These are phyloP conservation scores for Yamadazyma endophytica DNA, from an alignment of 805 yeast genomes.

Conservation along the genomic window DNA sequence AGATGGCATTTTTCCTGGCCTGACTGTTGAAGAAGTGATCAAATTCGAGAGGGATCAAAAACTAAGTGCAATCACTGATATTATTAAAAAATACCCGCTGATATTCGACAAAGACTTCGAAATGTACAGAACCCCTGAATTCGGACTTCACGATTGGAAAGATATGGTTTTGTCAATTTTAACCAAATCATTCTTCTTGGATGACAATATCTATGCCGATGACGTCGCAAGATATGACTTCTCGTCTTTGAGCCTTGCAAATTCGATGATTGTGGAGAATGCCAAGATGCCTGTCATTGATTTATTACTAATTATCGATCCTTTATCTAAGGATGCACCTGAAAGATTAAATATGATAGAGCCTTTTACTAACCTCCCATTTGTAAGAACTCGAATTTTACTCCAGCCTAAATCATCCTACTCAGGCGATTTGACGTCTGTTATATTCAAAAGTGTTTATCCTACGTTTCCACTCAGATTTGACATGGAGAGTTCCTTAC, in stretches of 20 bases:
- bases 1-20: slow-evolving; percentile 14
- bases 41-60: slow-evolving; percentile 48
- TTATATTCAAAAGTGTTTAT: slow-evolving; percentile 48
- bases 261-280: slow-evolving; percentile 22
- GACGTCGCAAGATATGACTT: slow-evolving; percentile 48
- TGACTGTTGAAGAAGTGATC: slow-evolving; percentile 34
- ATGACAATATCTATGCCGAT: slow-evolving; percentile 36
- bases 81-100: slow-evolving; percentile 24
- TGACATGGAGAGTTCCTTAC: slow-evolving; percentile 11
- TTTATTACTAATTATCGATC: slow-evolving; percentile 63
- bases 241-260: slow-evolving; percentile 22
- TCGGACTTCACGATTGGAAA: slow-evolving; percentile 34
- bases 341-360: slow-evolving; percentile 45
- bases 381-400: slow-evolving; percentile 50
- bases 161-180: slow-evolving; percentile 43
- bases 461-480: slow-evolving; percentile 30
- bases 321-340: slow-evolving; percentile 68
- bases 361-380: slow-evolving; percentile 40
- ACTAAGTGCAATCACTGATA: slow-evolving; percentile 25
- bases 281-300: slow-evolving; percentile 41
- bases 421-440: slow-evolving; percentile 59
- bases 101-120: slow-evolving; percentile 16
- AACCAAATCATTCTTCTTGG: slow-evolving; percentile 41
- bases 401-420: slow-evolving; percentile 55
- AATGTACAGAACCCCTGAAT: background rate